Evolutionary conservation across 2,329 filamentous ascomycete species (phyloP).

Genomic region (Nothomitra cinnamomea): DNA sequence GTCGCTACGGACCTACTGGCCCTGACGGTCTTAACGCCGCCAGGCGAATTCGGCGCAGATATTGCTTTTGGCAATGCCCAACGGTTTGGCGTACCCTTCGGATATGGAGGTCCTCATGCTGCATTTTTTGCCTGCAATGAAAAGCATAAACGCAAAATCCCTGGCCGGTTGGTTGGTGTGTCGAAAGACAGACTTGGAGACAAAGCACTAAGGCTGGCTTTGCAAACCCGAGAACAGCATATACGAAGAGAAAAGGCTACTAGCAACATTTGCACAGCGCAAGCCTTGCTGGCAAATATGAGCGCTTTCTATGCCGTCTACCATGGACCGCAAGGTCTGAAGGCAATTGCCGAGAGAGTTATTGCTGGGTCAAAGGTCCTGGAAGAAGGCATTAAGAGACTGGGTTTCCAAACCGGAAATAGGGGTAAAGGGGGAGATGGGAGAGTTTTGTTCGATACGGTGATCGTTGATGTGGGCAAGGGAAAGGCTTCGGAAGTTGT

Average conservation of each 20-base stretch:
- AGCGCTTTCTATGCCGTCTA: slow-evolving; percentile 88
- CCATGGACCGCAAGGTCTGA: slow-evolving; percentile 72
- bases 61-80: slow-evolving; percentile 90
- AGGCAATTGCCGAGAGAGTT: slow-evolving; percentile 63
- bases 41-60: slow-evolving; percentile 87
- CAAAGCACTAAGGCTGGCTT: slow-evolving; percentile 62
- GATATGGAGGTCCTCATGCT: slow-evolving; percentile 86
- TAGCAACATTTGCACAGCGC: slow-evolving; percentile 92
- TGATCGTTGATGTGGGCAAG: slow-evolving; percentile 44
- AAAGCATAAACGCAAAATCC: slow-evolving; percentile 87
- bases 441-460: slow-evolving; percentile 59
- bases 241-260: slow-evolving; percentile 93
- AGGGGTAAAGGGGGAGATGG: slow-evolving; percentile 38
- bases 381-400: slow-evolving; percentile 42
- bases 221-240: slow-evolving; percentile 92
- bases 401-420: slow-evolving; percentile 47
- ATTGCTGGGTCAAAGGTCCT: slow-evolving; percentile 54
- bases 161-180: slow-evolving; percentile 74
- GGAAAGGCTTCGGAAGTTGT: slow-evolving; percentile 35
- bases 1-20: slow-evolving; percentile 82
- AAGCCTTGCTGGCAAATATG: slow-evolving; percentile 90
- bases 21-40: slow-evolving; percentile 71
- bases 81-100: slow-evolving; percentile 79
- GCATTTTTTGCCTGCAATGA: slow-evolving; percentile 90
- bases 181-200: slow-evolving; percentile 80